phyloP scores from a whole-genome alignment of 441 rosid genomes.

The Populus hybrid region DNA sequence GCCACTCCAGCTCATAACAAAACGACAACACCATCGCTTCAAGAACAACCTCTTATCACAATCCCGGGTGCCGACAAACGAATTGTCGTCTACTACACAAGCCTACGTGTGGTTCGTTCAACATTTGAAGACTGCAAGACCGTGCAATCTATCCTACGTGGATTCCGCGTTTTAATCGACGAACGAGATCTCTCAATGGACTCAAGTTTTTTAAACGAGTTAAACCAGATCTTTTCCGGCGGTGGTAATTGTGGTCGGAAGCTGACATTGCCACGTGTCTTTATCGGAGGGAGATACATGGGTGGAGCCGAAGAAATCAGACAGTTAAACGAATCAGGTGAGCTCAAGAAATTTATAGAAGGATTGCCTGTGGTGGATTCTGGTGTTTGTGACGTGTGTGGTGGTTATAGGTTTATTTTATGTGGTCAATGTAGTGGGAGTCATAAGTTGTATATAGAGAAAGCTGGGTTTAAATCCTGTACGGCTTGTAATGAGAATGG shows the following conservation, averaged over 20 bases:
- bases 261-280: conserved; percentile 47
- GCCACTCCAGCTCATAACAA: background rate
- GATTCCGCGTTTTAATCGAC: conserved; percentile 50
- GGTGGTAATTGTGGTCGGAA: conserved; percentile 14
- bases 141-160: conserved; percentile 59
- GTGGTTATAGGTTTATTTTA: conserved; percentile 52
- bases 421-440: conserved; percentile 65
- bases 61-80: conserved; percentile 57
- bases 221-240: conserved; percentile 39
- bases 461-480: conserved; percentile 48
- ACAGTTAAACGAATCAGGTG: conserved; percentile 53
- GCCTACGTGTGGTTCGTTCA: conserved; percentile 61
- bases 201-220: conserved; percentile 40
- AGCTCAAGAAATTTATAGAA: conserved; percentile 43
- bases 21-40: conserved; percentile 10
- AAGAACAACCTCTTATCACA: conserved; percentile 27
- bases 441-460: conserved; percentile 54
- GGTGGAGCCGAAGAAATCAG: conserved; percentile 67
- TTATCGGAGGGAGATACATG: conserved; percentile 53
- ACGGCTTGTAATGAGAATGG: conserved; percentile 56
- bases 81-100: conserved; percentile 67
- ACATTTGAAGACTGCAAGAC: conserved; percentile 65
- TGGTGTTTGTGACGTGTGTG: conserved; percentile 40
- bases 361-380: conserved; percentile 32
- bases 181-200: conserved; percentile 84